Base-by-base conservation (phyloP, 345 rosid genomes). In the Cardamine resedifolia region DNA sequence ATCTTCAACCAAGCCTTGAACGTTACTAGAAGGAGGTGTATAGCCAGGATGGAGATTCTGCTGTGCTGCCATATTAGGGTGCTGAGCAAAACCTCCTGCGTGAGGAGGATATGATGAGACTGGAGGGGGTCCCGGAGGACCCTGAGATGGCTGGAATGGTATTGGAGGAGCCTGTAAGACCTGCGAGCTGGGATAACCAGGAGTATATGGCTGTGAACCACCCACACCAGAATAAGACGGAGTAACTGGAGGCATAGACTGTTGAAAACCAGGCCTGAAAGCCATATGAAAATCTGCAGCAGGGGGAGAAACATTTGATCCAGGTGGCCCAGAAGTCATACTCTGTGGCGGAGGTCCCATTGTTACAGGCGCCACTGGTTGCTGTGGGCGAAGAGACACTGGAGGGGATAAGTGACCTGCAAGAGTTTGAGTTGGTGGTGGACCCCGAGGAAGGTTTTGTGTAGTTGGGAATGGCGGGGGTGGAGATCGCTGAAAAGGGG, bases 1-100 rank as follows among this genome's bases (percentile, higher is more conserved):
- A 79, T 96, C 98, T 85, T 96, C 98, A 27, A 66, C 74, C 81
- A 96, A 81, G 57, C 89, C 89, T 78, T 90, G 89, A 53, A 85
- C 69, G 59, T 80, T 84, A 45, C 89, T 86, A n/a, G 83, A 57
- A 20, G 98, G 94, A 72, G 97, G 90, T 30, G 81, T 74, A 76
- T 79, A 81, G 59, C 83, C 81, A 3, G 87, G 79, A 63, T 85
- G 83, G 66, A 86, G 86, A 66, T 83, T 78, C 73, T 86, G 91
- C 71, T 83, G 85, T 77, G 82, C 83, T 51, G 81, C 70, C 23
- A 66, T 80, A 69, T 78, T 39, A 21, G 87, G 86, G 31, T 63
- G 77, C 45, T 80, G 83, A 31, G 73, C 63, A 82, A 83, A 88
- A 45, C 83, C 84, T 68, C 88, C 90, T 74, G 77, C 79, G 6